These are phyloP conservation scores for Uncinocarpus reesii DNA, from an alignment of 2,329 filamentous ascomycete species.

Conservation along the genomic window DNA sequence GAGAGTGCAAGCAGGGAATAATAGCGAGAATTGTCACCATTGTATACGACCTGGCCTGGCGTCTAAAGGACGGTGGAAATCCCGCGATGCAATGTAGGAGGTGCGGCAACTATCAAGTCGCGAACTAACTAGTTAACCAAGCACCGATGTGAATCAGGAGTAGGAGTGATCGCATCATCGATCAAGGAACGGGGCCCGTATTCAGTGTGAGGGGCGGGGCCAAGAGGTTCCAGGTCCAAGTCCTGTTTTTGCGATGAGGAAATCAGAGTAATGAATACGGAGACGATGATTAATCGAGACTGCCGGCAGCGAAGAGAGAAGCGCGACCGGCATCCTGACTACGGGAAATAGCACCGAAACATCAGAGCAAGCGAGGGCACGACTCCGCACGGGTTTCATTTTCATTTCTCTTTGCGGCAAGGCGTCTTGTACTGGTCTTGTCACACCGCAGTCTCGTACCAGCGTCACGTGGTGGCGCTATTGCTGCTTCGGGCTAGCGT, in stretches of 20 bases:
- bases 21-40: conserved; percentile 4
- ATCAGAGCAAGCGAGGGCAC: not conserved
- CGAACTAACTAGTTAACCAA: not conserved
- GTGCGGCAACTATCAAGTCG: not conserved
- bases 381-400: not conserved
- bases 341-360: conserved; percentile 6
- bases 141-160: not conserved
- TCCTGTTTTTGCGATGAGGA: not conserved
- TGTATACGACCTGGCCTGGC: not conserved
- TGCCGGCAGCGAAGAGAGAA: too few relatives aligned
- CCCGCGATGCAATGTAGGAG: not conserved
- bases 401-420: not conserved
- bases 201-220: not conserved
- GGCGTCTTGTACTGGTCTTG: not conserved
- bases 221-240: not conserved
- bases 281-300: not conserved
- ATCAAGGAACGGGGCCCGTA: conserved; percentile 1
- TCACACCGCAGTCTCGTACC: conserved; percentile 3
- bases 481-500: not conserved
- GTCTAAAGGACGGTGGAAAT: not conserved
- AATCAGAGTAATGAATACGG: not conserved
- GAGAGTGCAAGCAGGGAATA: conserved; percentile 1
- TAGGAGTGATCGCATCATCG: conserved; percentile 2
- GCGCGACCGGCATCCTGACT: not conserved
- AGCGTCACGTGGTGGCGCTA: not conserved